phyloP scores from a whole-genome alignment of 371 early-diverging fungal genomes.

The Spraguea lophii region DNA sequence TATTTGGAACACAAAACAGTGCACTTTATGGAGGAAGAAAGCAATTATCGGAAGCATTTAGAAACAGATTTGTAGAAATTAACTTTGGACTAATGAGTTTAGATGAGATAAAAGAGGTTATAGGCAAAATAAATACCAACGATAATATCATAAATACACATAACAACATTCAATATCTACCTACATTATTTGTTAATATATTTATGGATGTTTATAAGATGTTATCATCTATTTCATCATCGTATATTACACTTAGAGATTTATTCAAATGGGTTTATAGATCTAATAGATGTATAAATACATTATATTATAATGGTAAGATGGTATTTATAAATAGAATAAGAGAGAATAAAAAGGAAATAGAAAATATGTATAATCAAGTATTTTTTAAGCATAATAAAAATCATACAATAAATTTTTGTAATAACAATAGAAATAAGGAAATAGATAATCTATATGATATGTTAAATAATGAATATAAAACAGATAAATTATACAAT shows the following conservation, averaged over 20 bases:
- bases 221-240: conserved; percentile 45
- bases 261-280: conserved; percentile 89
- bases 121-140: neutral
- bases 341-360: conserved; percentile 62
- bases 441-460: neutral
- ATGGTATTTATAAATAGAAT: conserved; percentile 78
- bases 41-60: conserved; percentile 85
- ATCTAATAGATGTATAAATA: conserved; percentile 51
- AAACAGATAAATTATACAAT: neutral
- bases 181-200: conserved; percentile 41
- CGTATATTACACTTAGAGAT: conserved; percentile 83
- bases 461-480: neutral
- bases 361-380: conserved; percentile 24
- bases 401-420: neutral
- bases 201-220: conserved; percentile 65
- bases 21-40: conserved; percentile 97
- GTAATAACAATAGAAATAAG: neutral
- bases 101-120: neutral
- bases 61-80: conserved; percentile 90
- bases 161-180: conserved; percentile 9
- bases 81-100: conserved; percentile 51
- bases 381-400: too few relatives aligned
- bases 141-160: too few relatives aligned
- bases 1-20: conserved; percentile 98
- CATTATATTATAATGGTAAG: conserved; percentile 69